A percentile compares a stretch with the other conserved stretches of the same genome.
Conservation (phyloP, 306 rosid species). For the Fagus crenata region DNA sequence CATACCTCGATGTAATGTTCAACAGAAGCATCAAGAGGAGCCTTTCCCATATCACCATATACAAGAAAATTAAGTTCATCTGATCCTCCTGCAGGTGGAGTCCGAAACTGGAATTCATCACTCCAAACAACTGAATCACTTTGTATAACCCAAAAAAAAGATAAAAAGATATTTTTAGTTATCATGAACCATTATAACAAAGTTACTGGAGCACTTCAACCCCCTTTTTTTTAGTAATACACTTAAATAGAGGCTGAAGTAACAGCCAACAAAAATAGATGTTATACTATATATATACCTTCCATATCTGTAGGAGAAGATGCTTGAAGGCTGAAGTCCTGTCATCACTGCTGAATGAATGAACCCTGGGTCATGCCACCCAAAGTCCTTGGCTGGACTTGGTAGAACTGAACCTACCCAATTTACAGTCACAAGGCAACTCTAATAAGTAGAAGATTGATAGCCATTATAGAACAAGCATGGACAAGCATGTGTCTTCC, state of each 20-base stretch:
- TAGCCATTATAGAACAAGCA: neutral
- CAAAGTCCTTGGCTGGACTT: conserved; percentile 90
- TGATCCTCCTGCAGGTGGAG: conserved; percentile 83
- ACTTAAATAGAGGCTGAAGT: neutral
- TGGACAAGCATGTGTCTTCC: neutral
- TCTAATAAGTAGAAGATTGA: neutral
- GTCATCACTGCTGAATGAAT: conserved; percentile 79
- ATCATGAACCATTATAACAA: no score
- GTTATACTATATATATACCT: conserved; percentile 43
- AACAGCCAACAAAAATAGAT: neutral
- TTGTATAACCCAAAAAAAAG: no score
- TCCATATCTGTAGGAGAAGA: conserved; percentile 67
- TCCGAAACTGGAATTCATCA: conserved; percentile 44
- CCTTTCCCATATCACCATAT: conserved; percentile 90
- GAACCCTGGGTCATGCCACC: conserved; percentile 96
- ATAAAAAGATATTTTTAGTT: no score
- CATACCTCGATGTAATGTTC: conserved; percentile 88
- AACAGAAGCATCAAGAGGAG: conserved; percentile 68
- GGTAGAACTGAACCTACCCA: conserved; percentile 37
- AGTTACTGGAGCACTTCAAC: no score
- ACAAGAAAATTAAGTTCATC: conserved; percentile 61
- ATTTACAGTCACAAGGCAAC: neutral
- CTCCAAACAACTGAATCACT: conserved; percentile 80
- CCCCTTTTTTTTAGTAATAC: no score
- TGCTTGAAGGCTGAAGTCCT: conserved; percentile 66